phyloP scores from a whole-genome alignment of 2,329 filamentous ascomycete genomes.

The Colletotrichum viniferum region DNA sequence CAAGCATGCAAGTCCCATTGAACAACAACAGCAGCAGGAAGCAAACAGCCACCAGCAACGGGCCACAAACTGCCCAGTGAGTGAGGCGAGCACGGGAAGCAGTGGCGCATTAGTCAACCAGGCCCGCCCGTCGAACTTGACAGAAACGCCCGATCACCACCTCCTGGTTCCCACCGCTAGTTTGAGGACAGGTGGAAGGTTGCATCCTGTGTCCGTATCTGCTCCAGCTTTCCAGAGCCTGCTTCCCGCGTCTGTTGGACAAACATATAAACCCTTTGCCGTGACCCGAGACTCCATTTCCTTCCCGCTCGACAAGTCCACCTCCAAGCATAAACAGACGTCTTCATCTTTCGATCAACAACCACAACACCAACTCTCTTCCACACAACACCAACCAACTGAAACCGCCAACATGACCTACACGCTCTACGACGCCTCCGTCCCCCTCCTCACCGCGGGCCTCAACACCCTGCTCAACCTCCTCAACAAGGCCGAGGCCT shows the following conservation, averaged over 20 bases:
- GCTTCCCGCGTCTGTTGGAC: not conserved
- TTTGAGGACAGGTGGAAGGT: not conserved
- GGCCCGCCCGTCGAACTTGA: conserved; percentile 19
- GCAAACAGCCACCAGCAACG: not conserved
- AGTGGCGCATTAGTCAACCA: conserved; percentile 9
- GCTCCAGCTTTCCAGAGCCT: not conserved
- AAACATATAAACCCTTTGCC: not conserved
- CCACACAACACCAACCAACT: fast-evolving
- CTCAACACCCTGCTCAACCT: conserved; percentile 15
- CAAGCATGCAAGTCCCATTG: not conserved
- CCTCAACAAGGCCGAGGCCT: conserved; percentile 11
- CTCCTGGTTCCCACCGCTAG: conserved; percentile 9
- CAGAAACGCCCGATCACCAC: conserved; percentile 15
- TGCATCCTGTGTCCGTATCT: not conserved
- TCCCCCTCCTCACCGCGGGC: conserved; percentile 11
- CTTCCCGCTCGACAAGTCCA: not conserved
- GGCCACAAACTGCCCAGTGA: not conserved
- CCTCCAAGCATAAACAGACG: no score
- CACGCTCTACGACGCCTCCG: conserved; percentile 12
- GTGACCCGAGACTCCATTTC: not conserved
- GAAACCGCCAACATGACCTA: conserved; percentile 1
- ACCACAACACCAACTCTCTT: not conserved
- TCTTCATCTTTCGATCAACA: not conserved
- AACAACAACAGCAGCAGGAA: not conserved
- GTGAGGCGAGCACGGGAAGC: not conserved